phyloP scores from a whole-genome alignment of 1,139 yeast genomes.

The Geotrichum cucujoidarum region DNA sequence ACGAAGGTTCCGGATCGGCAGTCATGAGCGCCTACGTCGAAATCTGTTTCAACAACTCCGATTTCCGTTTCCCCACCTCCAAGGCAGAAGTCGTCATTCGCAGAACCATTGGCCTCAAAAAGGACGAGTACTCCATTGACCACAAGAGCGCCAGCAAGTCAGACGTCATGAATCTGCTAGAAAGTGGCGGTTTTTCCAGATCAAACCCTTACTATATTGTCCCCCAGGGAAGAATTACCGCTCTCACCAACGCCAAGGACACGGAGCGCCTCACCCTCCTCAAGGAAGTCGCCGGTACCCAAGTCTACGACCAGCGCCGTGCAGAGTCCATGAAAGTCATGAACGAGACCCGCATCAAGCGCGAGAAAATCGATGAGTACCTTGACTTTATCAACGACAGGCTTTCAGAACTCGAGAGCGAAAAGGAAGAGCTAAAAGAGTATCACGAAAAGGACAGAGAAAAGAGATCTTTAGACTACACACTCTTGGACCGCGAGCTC shows the following conservation, averaged over 20 bases:
- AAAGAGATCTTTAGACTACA: conserved; percentile 69
- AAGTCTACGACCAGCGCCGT: conserved; percentile 76
- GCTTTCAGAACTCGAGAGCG: conserved; percentile 72
- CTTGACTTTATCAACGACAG: conserved; percentile 65
- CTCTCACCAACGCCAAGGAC: conserved; percentile 85
- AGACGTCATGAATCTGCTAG: conserved; percentile 77
- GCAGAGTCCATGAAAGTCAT: conserved; percentile 77
- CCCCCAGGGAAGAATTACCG: conserved; percentile 85
- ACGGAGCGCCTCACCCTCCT: conserved; percentile 69
- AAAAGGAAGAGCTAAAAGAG: conserved; percentile 66
- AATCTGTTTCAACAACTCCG: conserved; percentile 76
- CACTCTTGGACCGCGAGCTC: conserved; percentile 72
- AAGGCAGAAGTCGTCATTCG: conserved; percentile 67
- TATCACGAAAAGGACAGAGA: conserved; percentile 64
- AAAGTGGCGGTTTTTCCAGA: conserved; percentile 87
- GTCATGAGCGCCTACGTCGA: conserved; percentile 93
- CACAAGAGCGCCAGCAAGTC: conserved; percentile 72
- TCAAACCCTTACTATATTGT: conserved; percentile 94
- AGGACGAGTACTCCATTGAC: conserved; percentile 78
- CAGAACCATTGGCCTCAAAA: conserved; percentile 86
- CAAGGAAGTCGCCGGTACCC: conserved; percentile 94
- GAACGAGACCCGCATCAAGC: conserved; percentile 63
- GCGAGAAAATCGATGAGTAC: conserved; percentile 71
- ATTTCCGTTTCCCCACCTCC: conserved; percentile 66
- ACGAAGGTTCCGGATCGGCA: conserved; percentile 71